Evolutionary conservation across 164 flowering plant species (phyloP).

Genomic region (Berberis vulgaris): DNA sequence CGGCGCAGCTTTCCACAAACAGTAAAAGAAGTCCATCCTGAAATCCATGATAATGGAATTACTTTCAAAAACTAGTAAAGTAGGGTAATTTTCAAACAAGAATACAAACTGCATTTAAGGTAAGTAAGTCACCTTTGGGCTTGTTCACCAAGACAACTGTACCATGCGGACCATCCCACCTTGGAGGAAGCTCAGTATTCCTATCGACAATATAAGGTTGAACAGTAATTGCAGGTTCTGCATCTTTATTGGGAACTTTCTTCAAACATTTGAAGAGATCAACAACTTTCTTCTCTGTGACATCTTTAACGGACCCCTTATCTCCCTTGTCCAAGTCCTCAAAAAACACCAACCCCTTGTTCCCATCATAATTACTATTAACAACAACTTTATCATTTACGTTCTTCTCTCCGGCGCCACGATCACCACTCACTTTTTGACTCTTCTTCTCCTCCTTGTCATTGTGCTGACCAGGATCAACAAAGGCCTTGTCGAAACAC

Average conservation of each 20-base stretch:
- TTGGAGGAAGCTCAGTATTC: conserved; percentile 64
- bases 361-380: conserved; percentile 11
- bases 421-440: conserved; percentile 4
- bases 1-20: conserved; percentile 97
- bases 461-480: conserved; percentile 44
- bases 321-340: conserved; percentile 34
- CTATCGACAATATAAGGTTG: conserved; percentile 68
- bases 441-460: conserved; percentile 14
- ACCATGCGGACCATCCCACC: conserved; percentile 80
- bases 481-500: conserved; percentile 82
- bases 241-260: conserved; percentile 54
- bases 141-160: conserved; percentile 83
- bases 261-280: conserved; percentile 94
- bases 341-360: conserved; percentile 62
- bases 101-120: neutral
- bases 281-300: conserved; percentile 80
- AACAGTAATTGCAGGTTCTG: conserved; percentile 21
- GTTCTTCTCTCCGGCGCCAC: conserved; percentile 6
- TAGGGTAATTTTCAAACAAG: neutral
- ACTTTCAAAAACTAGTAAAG: neutral
- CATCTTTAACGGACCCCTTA: conserved; percentile 16
- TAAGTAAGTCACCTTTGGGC: conserved; percentile 64
- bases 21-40: conserved; percentile 99
- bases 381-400: conserved; percentile 7
- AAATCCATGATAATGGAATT: conserved; percentile 4